Base-by-base conservation (phyloP, 2,329 filamentous ascomycete genomes). In the Colletotrichum spinosum region DNA sequence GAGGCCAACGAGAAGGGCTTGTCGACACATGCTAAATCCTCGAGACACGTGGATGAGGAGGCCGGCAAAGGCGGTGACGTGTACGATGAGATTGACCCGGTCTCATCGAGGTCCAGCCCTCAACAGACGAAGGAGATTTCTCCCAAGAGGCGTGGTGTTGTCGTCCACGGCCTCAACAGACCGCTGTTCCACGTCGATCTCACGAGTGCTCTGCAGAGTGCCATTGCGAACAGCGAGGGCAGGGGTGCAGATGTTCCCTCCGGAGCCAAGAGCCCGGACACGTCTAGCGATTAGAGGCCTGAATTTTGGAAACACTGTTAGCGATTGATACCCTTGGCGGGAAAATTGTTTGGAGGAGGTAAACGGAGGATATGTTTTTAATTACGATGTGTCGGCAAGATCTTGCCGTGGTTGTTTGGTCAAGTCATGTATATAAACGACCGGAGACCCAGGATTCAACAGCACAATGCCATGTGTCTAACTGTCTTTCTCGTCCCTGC, bases 141-240 rank as follows among this genome's bases (percentile, higher is more conserved):
- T 60, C 67, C 73, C 39, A 80, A 77, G 60, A 83, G 84, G 72
- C 84, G 82, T 70, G 84, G 75, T 35, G 90, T 91, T 2, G 85
- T 92, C 5, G 89, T 98, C 13, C 91, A 94, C 70, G 92, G 95
- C n/a, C 81, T 97, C 68, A 96, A 97, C 77, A 83, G 92, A 70
- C 95, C 96, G 5, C 86, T 97, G 70, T 98, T 99, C 86, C 96
- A 99, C 75, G 88, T 97, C 57, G 96, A 98, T 76, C 80, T 98
- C 55, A 96, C 93, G 4, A 94, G 90, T 72, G 96, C 96, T 7
- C 79, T 98, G 70, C 92, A 97, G 77, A 93, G 90, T 71, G 95
- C 94, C 3, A 88, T 97, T 71, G 88, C 90, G 37, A 97, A 97
- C 70, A 86, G 92, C 0, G 87, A 93, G 77, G 84, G 83, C 0